phyloP scores from a whole-genome alignment of 192 early-diverging fungal genomes.

The Podila horticola region DNA sequence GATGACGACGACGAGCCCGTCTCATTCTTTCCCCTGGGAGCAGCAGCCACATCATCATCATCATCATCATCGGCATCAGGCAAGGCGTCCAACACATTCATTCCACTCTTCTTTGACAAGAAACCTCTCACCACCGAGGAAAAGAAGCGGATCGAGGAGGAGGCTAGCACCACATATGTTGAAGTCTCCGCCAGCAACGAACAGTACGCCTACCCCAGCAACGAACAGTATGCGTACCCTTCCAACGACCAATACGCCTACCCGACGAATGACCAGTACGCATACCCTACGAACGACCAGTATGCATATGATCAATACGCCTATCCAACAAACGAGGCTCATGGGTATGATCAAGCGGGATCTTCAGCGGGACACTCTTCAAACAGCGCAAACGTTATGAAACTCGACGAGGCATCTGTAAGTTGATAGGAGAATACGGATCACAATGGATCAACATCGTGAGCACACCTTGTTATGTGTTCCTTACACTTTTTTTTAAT shows the following conservation, averaged over 20 bases:
- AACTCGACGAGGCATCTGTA: not conserved
- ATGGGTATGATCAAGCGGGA: conserved; percentile 3
- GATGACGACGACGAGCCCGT: conserved; percentile 28
- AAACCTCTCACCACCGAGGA: conserved; percentile 41
- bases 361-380: not conserved
- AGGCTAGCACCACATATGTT: conserved; percentile 6
- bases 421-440: not conserved
- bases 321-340: conserved; percentile 6
- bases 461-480: not conserved
- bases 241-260: conserved; percentile 44
- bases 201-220: conserved; percentile 39
- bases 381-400: not conserved
- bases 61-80: not conserved
- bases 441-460: not conserved
- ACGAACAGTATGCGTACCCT: conserved; percentile 40
- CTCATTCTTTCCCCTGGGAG: conserved; percentile 40
- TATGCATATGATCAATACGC: conserved; percentile 35
- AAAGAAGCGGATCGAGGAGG: conserved; percentile 5
- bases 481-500: not conserved
- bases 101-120: conserved; percentile 45
- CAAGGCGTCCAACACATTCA: conserved; percentile 36
- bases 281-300: conserved; percentile 28
- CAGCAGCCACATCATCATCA: conserved; percentile 10
- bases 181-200: conserved; percentile 35
- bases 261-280: conserved; percentile 17